Percentiles rank a stretch among this genome's conserved stretches.
phyloP scores from a whole-genome alignment of 495 filamentous ascomycete species.

The Podospora pseudoanserina region DNA sequence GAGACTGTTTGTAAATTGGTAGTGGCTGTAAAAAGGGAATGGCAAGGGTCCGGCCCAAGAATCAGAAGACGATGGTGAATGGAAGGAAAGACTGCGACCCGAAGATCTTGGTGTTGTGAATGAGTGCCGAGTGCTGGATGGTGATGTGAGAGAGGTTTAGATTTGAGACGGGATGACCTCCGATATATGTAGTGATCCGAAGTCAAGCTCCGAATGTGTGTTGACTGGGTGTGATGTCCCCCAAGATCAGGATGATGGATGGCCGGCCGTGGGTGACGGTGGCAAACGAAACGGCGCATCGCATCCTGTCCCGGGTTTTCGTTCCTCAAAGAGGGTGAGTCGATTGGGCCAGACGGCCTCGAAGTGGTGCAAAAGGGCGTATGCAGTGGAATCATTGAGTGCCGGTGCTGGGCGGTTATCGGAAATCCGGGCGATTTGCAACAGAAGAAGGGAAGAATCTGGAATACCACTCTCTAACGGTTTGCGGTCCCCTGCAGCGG shows the following conservation, averaged over 20 bases:
- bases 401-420: neutral
- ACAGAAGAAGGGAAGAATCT: neutral
- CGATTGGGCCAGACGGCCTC: neutral
- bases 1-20: neutral
- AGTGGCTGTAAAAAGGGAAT: neutral
- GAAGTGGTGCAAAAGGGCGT: neutral
- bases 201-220: neutral
- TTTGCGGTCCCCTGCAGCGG: conserved; percentile 16
- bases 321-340: neutral
- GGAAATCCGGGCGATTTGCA: neutral
- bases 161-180: neutral
- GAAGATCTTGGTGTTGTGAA: conserved; percentile 6
- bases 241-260: neutral
- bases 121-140: conserved; percentile 1
- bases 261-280: neutral
- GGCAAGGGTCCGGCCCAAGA: conserved; percentile 15
- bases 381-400: neutral
- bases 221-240: conserved; percentile 5
- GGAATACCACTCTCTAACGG: conserved; percentile 2
- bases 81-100: conserved; percentile 12
- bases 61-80: neutral
- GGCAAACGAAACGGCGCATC: neutral
- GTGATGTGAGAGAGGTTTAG: neutral
- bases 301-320: conserved; percentile 1
- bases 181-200: conserved; percentile 8